Base-by-base conservation (phyloP, 2,329 filamentous ascomycete genomes). In the Sarocladium kiliense region DNA sequence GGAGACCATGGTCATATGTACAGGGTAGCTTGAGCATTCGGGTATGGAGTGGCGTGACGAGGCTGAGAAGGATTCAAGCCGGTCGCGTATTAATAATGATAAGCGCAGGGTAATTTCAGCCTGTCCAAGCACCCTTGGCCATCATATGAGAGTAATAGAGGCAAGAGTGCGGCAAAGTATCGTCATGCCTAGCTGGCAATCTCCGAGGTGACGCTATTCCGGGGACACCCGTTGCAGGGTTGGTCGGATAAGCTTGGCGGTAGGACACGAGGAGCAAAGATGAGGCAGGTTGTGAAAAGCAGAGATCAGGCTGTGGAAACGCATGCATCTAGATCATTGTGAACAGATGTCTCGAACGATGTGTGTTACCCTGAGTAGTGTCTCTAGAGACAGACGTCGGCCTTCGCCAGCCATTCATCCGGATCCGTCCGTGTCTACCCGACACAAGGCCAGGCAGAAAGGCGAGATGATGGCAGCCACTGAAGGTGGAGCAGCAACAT, bases 171-270 rank as follows among this genome's bases (percentile, higher is more conserved):
- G n/a, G n/a, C n/a, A n/a, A n/a, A n/a, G n/a, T 39, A 5, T n/a
- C 18, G 41, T 30, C n/a, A 4, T 27, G 25, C 26, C 44, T 11
- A 30, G 44, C 23, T 49, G 44, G 44, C 44, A 49, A 49, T 49
- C n/a, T 49, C 44, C 44, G 44, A 27, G 44, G 44, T 32, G 44
- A n/a, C 44, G 44, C 26, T n/a, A 32, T 30, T 19, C 44, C 44
- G 44, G 23, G 44, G 23, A 30, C 9, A 30, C 25, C 44, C 44
- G 44, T 30, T 11, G 25, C 7, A 49, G 26, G 4, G 18, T 18
- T 45, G 41, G 41, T 45, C 41, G 3, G 41, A 4, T 6, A 12
- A 45, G 18, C 41, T 45, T 45, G 41, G 41, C 41, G 19, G 18
- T n/a, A n/a, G n/a, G n/a, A n/a, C n/a, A n/a, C n/a, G n/a, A n/a